A percentile compares a stretch with the other conserved stretches of the same genome.
phyloP scores from a whole-genome alignment of 768 basidiomycete genomes.

The Leccinum sublutescens region DNA sequence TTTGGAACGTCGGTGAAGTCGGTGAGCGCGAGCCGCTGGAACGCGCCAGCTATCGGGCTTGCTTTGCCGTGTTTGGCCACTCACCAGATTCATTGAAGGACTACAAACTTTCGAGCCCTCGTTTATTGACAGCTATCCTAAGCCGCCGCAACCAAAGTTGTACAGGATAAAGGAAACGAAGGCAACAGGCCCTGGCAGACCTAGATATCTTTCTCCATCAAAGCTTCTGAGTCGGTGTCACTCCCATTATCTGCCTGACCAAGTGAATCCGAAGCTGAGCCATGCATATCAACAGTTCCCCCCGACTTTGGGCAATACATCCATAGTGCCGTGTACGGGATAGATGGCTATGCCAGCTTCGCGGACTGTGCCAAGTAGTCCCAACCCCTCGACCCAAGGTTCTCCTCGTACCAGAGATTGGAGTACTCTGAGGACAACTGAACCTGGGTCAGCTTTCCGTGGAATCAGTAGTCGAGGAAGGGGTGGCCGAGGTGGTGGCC shows the following conservation, averaged over 20 bases:
- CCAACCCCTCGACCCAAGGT: conserved; percentile 28
- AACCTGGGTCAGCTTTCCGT: conserved; percentile 48
- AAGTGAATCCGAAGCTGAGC: conserved; percentile 13
- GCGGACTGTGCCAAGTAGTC: conserved; percentile 26
- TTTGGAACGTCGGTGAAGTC: conserved; percentile 17
- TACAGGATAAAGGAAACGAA: neutral
- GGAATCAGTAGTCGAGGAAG: conserved; percentile 40
- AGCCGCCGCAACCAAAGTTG: neutral
- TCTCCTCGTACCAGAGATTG: conserved; percentile 42
- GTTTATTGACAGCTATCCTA: neutral
- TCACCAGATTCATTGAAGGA: neutral
- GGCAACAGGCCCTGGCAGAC: too few species aligned
- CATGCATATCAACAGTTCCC: conserved; percentile 7
- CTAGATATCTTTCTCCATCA: neutral
- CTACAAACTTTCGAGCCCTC: neutral
- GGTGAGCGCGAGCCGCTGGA: neutral
- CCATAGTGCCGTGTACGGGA: neutral
- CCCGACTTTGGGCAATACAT: conserved; percentile 2
- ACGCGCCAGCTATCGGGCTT: conserved; percentile 4
- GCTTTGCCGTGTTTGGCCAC: conserved; percentile 35
- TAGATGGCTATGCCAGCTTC: conserved; percentile 46
- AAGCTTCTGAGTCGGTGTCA: conserved; percentile 15
- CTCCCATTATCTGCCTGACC: neutral
- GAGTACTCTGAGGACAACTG: conserved; percentile 39
- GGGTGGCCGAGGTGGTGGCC: conserved; percentile 39